Conservation (phyloP, 2,329 filamentous ascomycete genomes). For the Didymosphaeria variabile region DNA sequence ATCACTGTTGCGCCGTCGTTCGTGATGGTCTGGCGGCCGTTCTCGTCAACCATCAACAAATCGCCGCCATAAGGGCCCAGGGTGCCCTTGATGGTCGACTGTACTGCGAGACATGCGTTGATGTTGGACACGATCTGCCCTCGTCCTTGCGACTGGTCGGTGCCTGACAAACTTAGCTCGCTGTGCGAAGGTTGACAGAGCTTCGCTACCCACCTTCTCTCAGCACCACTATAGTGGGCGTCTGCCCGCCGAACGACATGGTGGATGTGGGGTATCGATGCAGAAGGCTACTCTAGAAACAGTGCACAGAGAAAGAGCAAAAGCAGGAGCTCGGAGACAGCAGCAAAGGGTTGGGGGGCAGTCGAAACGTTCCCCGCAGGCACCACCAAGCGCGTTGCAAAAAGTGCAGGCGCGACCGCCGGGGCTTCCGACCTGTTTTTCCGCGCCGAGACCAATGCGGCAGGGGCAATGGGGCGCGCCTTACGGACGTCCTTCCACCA, state of each 20-base stretch:
- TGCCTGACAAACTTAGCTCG: slow-evolving; percentile 68
- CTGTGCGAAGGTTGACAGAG: slow-evolving; percentile 20
- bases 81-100: slow-evolving; percentile 94
- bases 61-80: slow-evolving; percentile 97
- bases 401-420: slow-evolving; percentile 28
- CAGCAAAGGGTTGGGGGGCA: slow-evolving; percentile 1
- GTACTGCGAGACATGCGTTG: slow-evolving; percentile 95
- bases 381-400: slow-evolving; percentile 35
- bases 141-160: slow-evolving; percentile 96
- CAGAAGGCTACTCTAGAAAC: slow-evolving; percentile 1
- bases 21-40: slow-evolving; percentile 96
- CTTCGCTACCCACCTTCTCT: slow-evolving; percentile 80
- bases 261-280: slow-evolving; percentile 37
- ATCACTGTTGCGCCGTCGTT: slow-evolving; percentile 99
- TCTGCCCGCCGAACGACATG: slow-evolving; percentile 98
- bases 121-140: slow-evolving; percentile 98
- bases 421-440: slow-evolving; percentile 20
- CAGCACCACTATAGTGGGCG: slow-evolving; percentile 96
- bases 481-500: slow-evolving; percentile 32
- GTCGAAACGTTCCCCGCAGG: slow-evolving; percentile 25
- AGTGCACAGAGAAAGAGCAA: background rate
- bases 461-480: slow-evolving; percentile 9
- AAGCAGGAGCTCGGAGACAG: background rate
- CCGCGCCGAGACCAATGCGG: slow-evolving; percentile 19
- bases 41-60: slow-evolving; percentile 92